Evolutionary conservation across 2,329 filamentous ascomycete species (phyloP).

Genomic region (Seiridium cupressi): DNA sequence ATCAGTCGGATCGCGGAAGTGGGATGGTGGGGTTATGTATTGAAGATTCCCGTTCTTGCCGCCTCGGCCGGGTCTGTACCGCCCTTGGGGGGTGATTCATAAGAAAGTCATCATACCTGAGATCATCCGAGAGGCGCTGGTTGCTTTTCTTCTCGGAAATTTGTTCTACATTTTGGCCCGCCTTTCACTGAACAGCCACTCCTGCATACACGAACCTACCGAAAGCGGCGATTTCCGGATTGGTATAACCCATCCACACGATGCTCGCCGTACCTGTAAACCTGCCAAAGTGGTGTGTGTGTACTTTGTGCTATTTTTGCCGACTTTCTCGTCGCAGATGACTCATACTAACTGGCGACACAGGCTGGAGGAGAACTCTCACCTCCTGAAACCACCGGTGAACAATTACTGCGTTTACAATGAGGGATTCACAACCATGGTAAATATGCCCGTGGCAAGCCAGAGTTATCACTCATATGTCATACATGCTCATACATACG

Average conservation of each 20-base stretch:
- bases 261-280: slow-evolving; percentile 38
- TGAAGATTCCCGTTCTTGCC: slow-evolving; percentile 1
- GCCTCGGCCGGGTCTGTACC: background rate
- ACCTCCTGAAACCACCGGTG: slow-evolving; percentile 88
- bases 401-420: slow-evolving; percentile 99
- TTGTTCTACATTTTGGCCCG: no score
- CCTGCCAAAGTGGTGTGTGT: slow-evolving; percentile 53
- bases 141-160: no score
- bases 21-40: background rate
- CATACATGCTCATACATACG: background rate
- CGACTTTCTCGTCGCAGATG: no score
- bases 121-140: no score
- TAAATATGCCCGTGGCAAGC: slow-evolving; percentile 26
- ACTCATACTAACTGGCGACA: no score
- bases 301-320: no score
- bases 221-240: background rate
- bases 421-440: slow-evolving; percentile 79
- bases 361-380: slow-evolving; percentile 88
- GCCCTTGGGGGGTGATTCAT: background rate
- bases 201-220: no score
- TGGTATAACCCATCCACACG: background rate
- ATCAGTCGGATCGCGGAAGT: background rate
- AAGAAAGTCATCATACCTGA: background rate
- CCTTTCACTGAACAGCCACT: no score
- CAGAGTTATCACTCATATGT: background rate